Conservation (phyloP, 2,329 filamentous ascomycete genomes). For the Chaetoscypha palmicola region DNA sequence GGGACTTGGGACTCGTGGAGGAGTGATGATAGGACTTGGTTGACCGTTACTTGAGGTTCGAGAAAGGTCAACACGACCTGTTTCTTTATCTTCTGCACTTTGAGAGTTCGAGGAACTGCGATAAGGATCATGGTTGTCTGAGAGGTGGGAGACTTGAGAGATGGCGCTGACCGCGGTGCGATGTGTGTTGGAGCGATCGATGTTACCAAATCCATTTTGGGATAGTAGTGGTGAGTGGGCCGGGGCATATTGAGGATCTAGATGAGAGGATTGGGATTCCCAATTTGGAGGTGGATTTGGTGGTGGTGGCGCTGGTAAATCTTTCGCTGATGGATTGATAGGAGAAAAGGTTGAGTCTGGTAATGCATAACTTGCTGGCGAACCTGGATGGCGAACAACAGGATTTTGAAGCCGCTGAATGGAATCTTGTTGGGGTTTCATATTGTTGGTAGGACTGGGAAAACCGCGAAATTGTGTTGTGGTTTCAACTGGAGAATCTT, state of each 20-base stretch:
- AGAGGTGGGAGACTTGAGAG: slow-evolving; percentile 6
- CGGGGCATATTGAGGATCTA: slow-evolving; percentile 3
- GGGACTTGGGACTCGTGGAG: background rate
- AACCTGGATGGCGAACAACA: slow-evolving; percentile 21
- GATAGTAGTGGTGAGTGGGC: slow-evolving; percentile 4
- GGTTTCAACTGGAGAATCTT: slow-evolving; percentile 7
- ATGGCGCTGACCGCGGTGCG: slow-evolving; percentile 20
- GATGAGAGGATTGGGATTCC: slow-evolving; percentile 3
- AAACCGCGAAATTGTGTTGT: background rate
- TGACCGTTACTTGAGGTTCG: background rate
- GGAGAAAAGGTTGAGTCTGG: slow-evolving; percentile 22
- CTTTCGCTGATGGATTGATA: slow-evolving; percentile 16
- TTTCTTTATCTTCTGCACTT: slow-evolving; percentile 7
- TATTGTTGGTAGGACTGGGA: background rate
- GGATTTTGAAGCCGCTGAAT: slow-evolving; percentile 20
- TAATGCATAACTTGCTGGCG: slow-evolving; percentile 22
- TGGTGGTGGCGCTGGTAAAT: slow-evolving; percentile 21
- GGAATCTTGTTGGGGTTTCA: slow-evolving; percentile 7
- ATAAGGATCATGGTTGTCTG: background rate
- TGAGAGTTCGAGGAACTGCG: background rate
- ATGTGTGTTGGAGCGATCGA: slow-evolving; percentile 21
- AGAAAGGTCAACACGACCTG: background rate
- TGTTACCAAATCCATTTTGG: slow-evolving; percentile 12
- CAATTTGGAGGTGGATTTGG: slow-evolving; percentile 15
- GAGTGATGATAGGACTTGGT: slow-evolving; percentile 4